Conservation (phyloP, 2,329 filamentous ascomycete species). For the Exophiala calicioides region DNA sequence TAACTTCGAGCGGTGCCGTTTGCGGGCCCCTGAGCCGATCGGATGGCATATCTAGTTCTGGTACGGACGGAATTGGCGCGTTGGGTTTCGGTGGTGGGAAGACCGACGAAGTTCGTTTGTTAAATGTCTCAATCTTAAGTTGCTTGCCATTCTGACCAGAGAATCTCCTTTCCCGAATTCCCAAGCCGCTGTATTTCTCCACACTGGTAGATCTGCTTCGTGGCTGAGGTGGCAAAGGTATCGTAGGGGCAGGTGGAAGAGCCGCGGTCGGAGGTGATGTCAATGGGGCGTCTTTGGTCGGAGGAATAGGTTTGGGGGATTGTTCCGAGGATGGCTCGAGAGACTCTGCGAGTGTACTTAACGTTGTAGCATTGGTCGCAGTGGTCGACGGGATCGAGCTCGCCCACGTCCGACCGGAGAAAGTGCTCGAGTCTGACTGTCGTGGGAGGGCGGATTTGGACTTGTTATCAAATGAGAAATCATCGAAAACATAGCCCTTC, state of each 20-base stretch:
- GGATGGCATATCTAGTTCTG: conserved; percentile 33
- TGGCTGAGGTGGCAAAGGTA: conserved; percentile 24
- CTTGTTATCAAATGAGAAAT: conserved; percentile 73
- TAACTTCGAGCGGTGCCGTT: conserved; percentile 11
- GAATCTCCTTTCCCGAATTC: conserved; percentile 69
- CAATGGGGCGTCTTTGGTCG: conserved; percentile 20
- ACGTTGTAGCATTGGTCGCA: conserved; percentile 64
- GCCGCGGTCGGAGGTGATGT: conserved; percentile 15
- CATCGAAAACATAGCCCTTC: conserved; percentile 75
- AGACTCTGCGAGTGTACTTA: conserved; percentile 73
- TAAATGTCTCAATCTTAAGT: conserved; percentile 79
- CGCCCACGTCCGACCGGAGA: conserved; percentile 75
- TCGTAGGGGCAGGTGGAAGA: conserved; percentile 30
- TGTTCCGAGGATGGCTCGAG: conserved; percentile 26
- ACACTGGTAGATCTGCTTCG: conserved; percentile 18
- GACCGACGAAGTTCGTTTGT: conserved; percentile 20
- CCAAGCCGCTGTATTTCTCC: conserved; percentile 21
- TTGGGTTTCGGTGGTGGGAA: conserved; percentile 34
- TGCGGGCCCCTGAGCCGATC: conserved; percentile 5
- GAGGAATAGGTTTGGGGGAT: conserved; percentile 21
- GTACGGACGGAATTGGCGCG: conserved; percentile 33
- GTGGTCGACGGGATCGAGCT: conserved; percentile 75
- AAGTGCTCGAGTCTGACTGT: conserved; percentile 71
- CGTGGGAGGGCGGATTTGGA: conserved; percentile 69
- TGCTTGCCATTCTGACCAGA: conserved; percentile 80